Percentiles rank a stretch among this genome's conserved stretches.
Conservation (phyloP, 2,329 filamentous ascomycete species). For the Colletotrichum tofieldiae region DNA sequence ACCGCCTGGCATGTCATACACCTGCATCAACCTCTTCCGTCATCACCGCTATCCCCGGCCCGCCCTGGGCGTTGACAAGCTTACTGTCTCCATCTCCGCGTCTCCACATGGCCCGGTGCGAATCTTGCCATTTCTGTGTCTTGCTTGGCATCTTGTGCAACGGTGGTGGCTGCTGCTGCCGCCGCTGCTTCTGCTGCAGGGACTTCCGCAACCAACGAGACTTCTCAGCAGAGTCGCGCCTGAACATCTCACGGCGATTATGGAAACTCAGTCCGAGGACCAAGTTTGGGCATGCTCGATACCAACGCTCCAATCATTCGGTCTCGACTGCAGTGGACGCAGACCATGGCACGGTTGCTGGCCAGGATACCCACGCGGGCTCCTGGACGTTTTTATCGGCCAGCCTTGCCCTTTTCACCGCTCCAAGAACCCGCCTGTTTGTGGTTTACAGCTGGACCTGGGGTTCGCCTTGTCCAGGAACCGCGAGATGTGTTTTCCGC, state of each 20-base stretch:
- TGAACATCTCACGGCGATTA: neutral
- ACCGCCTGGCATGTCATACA: constrained; percentile 4
- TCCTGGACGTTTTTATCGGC: constrained; percentile 1
- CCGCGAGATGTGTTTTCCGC: neutral
- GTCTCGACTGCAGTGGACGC: neutral
- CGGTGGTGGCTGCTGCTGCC: neutral
- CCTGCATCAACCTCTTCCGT: neutral
- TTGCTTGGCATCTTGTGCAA: constrained; percentile 29
- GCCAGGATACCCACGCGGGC: constrained; percentile 24
- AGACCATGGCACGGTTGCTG: constrained; percentile 1
- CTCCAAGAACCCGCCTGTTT: constrained; percentile 12
- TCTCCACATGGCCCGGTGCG: constrained; percentile 21
- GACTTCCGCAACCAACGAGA: neutral
- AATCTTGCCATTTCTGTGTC: constrained; percentile 18
- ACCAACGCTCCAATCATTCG: constrained; percentile 15
- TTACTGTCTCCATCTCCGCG: constrained; percentile 16
- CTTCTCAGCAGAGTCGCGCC: neutral
- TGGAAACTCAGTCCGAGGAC: neutral
- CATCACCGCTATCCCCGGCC: constrained; percentile 16
- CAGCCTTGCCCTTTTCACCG: constrained; percentile 36
- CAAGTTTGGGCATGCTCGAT: neutral
- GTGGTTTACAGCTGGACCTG: neutral
- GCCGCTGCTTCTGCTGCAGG: constrained; percentile 9
- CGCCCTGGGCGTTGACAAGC: constrained; percentile 26
- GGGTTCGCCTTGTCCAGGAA: constrained; percentile 23